Evolutionary conservation across 2,329 filamentous ascomycete genomes (phyloP).

Genomic region (Alternaria postmessia): DNA sequence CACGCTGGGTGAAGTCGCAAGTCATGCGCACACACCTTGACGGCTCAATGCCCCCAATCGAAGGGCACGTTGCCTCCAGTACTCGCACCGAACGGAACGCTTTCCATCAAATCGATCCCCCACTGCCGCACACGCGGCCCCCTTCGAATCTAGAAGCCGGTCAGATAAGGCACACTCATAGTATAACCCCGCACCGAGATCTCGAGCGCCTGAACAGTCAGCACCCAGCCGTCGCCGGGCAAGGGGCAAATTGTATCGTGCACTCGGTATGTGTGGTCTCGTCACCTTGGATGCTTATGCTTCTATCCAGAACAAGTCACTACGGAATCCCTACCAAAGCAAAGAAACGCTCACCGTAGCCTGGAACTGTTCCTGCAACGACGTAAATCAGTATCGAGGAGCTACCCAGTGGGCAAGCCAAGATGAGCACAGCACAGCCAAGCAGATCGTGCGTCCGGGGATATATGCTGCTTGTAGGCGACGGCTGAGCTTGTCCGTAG

Average conservation of each 20-base stretch:
- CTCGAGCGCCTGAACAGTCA: background rate
- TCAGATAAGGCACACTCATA: slow-evolving; percentile 17
- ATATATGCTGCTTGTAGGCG: background rate
- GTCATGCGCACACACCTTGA: slow-evolving; percentile 17
- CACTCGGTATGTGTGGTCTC: background rate
- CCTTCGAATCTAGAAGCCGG: slow-evolving; percentile 1
- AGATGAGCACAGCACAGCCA: background rate
- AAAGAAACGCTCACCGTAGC: background rate
- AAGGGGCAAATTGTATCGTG: background rate
- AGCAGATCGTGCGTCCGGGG: background rate
- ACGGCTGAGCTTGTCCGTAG: background rate
- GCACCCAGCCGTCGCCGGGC: background rate
- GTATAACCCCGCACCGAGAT: slow-evolving; percentile 12
- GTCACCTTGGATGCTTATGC: background rate
- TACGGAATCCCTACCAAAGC: background rate
- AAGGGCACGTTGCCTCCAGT: slow-evolving; percentile 1
- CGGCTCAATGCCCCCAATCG: slow-evolving; percentile 11
- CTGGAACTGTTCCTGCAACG: background rate
- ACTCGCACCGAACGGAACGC: slow-evolving; percentile 2
- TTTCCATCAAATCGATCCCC: slow-evolving; percentile 6
- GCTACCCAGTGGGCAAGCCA: background rate
- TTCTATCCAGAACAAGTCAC: background rate
- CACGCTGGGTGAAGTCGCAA: background rate
- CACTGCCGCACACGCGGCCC: background rate
- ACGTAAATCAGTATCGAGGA: background rate